Evolutionary conservation across 306 rosid species (phyloP).

Genomic region (Abrus precatorius): DNA sequence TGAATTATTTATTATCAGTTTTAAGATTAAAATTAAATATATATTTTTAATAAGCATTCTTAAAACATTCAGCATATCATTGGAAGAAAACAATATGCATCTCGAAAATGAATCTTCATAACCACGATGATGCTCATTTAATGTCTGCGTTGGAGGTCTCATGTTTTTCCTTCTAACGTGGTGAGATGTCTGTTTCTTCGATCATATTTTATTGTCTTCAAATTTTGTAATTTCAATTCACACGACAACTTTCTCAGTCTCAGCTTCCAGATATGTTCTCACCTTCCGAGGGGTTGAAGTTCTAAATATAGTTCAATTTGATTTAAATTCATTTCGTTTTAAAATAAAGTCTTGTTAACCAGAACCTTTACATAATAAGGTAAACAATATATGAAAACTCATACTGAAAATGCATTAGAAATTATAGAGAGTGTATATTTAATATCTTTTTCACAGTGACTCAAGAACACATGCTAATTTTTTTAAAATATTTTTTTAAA

Average conservation of each 20-base stretch:
- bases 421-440: too few relatives aligned
- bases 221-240: constrained; percentile 54
- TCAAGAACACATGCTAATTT: too few relatives aligned
- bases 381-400: too few relatives aligned
- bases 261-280: constrained; percentile 47
- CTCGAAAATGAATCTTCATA: constrained; percentile 75
- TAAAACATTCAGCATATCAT: background rate
- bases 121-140: constrained; percentile 74
- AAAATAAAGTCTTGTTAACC: too few relatives aligned
- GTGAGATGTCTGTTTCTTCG: constrained; percentile 87
- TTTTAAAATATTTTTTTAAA: too few relatives aligned
- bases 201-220: constrained; percentile 57
- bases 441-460: too few relatives aligned
- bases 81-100: constrained; percentile 49
- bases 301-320: background rate
- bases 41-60: background rate
- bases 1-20: too few relatives aligned
- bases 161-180: constrained; percentile 68
- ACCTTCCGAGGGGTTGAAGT: constrained; percentile 50
- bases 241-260: constrained; percentile 46
- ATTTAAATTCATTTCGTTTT: background rate
- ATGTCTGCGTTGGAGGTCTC: constrained; percentile 69
- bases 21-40: too few relatives aligned
- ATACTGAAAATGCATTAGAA: too few relatives aligned
- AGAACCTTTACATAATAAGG: too few relatives aligned